Conservation (phyloP, 805 yeast species). For the Ogataea salicorniae region DNA sequence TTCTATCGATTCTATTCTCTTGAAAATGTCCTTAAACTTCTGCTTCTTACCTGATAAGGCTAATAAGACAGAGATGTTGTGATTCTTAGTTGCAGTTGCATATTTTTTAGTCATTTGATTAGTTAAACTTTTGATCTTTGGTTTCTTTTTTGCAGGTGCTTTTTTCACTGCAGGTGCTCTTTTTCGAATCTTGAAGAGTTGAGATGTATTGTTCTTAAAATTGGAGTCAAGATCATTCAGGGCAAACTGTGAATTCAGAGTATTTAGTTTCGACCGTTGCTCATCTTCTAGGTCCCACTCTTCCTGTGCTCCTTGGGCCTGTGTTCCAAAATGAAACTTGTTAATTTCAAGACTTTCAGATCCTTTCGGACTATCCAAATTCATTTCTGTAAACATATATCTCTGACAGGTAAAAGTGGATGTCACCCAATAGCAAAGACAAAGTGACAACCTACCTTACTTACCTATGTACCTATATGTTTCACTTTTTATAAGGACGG, state of each 20-base stretch:
- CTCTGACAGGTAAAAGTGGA: no score
- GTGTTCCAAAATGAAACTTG: conserved; percentile 18
- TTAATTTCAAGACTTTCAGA: background rate
- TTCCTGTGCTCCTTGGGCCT: conserved; percentile 18
- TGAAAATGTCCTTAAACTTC: conserved; percentile 25
- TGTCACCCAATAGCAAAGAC: no score
- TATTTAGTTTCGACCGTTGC: conserved; percentile 3
- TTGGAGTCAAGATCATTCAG: background rate
- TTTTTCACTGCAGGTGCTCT: conserved; percentile 1
- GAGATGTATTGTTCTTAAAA: background rate
- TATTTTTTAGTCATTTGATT: conserved; percentile 21
- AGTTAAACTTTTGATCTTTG: conserved; percentile 20
- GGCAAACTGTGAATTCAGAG: conserved; percentile 7
- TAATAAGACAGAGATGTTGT: conserved; percentile 17
- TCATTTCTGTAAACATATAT: no score
- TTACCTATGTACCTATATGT: no score
- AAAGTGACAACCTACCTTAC: no score
- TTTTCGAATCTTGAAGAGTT: background rate
- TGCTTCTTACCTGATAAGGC: conserved; percentile 29
- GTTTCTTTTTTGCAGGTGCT: background rate
- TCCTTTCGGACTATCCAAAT: no score
- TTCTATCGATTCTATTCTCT: conserved; percentile 17
- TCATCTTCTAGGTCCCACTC: conserved; percentile 18
- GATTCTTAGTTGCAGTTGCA: conserved; percentile 2
- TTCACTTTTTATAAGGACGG: no score